Conservation (phyloP, 2,329 filamentous ascomycete genomes). For the Fusarium sp. region DNA sequence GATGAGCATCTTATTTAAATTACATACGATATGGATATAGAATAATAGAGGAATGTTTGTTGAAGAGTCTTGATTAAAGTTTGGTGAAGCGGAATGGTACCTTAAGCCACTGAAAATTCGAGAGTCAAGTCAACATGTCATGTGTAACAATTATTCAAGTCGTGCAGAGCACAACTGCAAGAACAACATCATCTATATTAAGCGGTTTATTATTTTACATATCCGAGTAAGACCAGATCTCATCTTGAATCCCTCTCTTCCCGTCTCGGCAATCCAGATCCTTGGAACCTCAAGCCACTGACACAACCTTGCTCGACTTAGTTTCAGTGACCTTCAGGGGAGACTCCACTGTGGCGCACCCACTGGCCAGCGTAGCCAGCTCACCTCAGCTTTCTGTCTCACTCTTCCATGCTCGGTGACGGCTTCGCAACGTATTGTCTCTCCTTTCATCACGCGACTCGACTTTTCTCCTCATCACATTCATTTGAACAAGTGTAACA, state of each 20-base stretch:
- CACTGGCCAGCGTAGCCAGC: slow-evolving; percentile 6
- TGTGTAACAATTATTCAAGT: not conserved
- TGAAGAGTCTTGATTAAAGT: not conserved
- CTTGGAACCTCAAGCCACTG: slow-evolving; percentile 34
- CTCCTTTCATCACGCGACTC: slow-evolving; percentile 12
- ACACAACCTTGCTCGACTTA: slow-evolving; percentile 14
- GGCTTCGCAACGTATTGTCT: not conserved
- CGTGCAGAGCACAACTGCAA: too few species aligned
- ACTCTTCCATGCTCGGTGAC: slow-evolving; percentile 9
- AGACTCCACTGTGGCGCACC: slow-evolving; percentile 36
- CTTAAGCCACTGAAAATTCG: not conserved
- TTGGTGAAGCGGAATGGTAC: slow-evolving; percentile 11
- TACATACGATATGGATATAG: slow-evolving; percentile 1
- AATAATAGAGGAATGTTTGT: not conserved
- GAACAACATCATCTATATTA: not conserved
- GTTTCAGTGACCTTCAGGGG: slow-evolving; percentile 39
- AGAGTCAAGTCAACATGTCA: not conserved
- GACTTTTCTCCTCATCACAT: not conserved
- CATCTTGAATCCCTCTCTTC: slow-evolving; percentile 13
- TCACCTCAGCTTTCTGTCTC: slow-evolving; percentile 3
- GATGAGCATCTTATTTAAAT: slow-evolving; percentile 58
- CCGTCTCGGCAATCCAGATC: slow-evolving; percentile 27
- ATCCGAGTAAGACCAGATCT: slow-evolving; percentile 14
- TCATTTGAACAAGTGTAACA: not conserved
- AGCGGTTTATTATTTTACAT: not conserved